Evolutionary conservation across 2,329 filamentous ascomycete species (phyloP), one percentile per base, ranked within the genome.

Genomic region (Pseudogymnoascus pannorum): DNA sequence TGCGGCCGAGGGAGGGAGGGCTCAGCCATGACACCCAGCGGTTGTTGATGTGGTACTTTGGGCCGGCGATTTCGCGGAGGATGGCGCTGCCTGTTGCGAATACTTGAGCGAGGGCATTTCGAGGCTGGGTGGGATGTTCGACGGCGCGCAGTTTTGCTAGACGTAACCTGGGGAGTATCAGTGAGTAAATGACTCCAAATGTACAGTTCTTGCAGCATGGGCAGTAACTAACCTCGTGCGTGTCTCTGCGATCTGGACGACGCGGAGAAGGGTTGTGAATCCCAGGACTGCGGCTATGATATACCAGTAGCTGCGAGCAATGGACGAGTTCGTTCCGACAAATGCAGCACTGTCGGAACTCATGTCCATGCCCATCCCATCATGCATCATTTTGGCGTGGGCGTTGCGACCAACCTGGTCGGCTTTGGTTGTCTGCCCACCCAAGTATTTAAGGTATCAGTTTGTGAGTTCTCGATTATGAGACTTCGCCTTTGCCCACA

Each of bases 61-160:
- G 83, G 64, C 83, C 82, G 67, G 78, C 76, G 44, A 77, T 71
- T 70, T 87, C 84, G 66, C 84, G 81, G 4, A 75, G 65, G 40
- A 86, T 70, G 14, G 84, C 83, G 0, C 83, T 86, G 42, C 78
- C 70, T 1, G 84, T 87, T 4, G 84, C 84, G 80, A 82, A 86
- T 58, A 72, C 63, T 66, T 84, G 81, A 35, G 76, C 69, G 35
- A 80, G 68, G 6, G 62, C 60, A 48, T 76, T 79, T 31, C 73
- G 73, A 1, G 83, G 83, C 60, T 76, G 78, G 2, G 83, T 84
- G 3, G 84, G 81, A 63, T 78, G 79, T 40, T 75, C 70, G 57
- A 78, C 70, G 0, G 79, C 78, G 42, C 40, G 40, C 12, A 57
- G 29, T 26, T 58, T 58, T 38, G 57, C 38, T 20, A 42, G 18